These are phyloP conservation scores for Fusarium lyarnte DNA, from an alignment of 2,329 filamentous ascomycete genomes.

Conservation along the genomic window DNA sequence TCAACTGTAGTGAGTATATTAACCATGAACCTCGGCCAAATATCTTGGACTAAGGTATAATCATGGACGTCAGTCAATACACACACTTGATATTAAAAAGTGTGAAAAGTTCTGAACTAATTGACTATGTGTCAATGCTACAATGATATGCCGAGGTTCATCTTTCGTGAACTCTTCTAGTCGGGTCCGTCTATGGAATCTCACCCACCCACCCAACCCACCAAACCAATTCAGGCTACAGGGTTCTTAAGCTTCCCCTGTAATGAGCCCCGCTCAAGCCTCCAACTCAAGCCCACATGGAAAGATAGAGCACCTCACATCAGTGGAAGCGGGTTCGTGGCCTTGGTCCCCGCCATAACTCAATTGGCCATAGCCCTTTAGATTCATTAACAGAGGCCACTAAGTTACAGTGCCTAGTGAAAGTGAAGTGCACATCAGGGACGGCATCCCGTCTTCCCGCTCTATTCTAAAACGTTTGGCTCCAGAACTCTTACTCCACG, in stretches of 20 bases:
- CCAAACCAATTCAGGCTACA: neutral
- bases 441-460: slow-evolving; percentile 5
- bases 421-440: slow-evolving; percentile 7
- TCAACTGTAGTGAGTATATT: slow-evolving; percentile 11
- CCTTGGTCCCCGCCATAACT: neutral
- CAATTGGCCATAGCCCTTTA: neutral
- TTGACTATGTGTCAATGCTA: neutral
- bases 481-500: slow-evolving; percentile 14
- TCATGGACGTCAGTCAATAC: neutral
- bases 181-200: neutral
- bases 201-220: neutral
- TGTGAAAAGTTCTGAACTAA: neutral
- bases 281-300: neutral
- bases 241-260: neutral
- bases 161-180: neutral
- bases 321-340: neutral
- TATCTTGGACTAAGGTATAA: neutral
- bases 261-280: neutral
- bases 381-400: neutral
- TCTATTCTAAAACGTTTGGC: neutral
- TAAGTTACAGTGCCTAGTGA: neutral
- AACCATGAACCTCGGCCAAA: slow-evolving; percentile 3
- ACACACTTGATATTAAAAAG: neutral
- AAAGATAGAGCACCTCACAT: neutral
- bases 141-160: slow-evolving; percentile 17